Evolutionary conservation across 2,329 filamentous ascomycete genomes (phyloP).

Genomic region (Camillea tinctor): DNA sequence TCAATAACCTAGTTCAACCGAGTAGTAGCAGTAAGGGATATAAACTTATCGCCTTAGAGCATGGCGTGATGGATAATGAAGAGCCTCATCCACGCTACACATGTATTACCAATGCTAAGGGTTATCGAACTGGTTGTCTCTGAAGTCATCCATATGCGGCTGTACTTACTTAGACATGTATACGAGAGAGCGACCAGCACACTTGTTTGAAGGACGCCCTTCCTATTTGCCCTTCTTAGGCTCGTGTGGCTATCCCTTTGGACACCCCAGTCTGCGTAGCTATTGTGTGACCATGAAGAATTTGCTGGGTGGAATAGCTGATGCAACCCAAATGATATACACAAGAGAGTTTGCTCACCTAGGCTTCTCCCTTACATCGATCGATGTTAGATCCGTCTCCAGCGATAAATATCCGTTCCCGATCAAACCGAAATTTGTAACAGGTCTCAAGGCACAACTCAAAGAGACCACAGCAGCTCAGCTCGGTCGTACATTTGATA

Average conservation of each 20-base stretch:
- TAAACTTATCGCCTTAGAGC: neutral
- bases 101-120: neutral
- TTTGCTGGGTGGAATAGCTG: too few species aligned
- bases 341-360: neutral
- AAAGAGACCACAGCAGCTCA: neutral
- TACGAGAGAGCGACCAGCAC: neutral
- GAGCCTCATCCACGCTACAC: neutral
- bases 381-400: neutral
- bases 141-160: neutral
- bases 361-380: neutral
- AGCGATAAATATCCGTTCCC: neutral
- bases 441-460: neutral
- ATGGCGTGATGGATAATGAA: neutral
- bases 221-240: neutral
- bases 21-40: too few species aligned
- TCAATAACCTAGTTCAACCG: too few species aligned
- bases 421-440: neutral
- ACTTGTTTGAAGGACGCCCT: neutral
- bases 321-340: too few species aligned
- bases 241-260: neutral
- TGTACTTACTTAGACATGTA: neutral
- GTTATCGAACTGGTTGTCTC: neutral
- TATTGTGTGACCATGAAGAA: too few species aligned
- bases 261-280: too few species aligned
- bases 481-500: neutral